A percentile compares a stretch with the other conserved stretches of the same genome.
phyloP scores from a whole-genome alignment of 371 early-diverging fungal genomes.

The Sporodiniella umbellata region DNA sequence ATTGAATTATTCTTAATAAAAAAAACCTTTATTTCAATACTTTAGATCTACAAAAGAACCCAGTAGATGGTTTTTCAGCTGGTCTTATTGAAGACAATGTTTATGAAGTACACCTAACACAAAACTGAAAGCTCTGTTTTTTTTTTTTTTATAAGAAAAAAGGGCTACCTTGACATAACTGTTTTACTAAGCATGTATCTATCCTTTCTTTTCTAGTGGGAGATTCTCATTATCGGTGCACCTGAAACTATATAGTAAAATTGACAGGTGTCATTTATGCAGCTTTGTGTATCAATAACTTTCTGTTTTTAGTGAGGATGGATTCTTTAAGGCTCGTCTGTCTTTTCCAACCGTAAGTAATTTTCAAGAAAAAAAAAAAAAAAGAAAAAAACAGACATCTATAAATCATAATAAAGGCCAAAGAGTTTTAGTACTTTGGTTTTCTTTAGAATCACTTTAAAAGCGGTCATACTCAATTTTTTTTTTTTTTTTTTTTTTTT shows the following conservation, averaged over 20 bases:
- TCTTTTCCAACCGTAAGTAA: slow-evolving; percentile 68
- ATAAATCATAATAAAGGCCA: too few relatives aligned
- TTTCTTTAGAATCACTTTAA: too few relatives aligned
- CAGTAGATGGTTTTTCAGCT: slow-evolving; percentile 82
- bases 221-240: slow-evolving; percentile 88
- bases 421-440: too few relatives aligned
- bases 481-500: too few relatives aligned
- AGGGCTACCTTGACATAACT: too few relatives aligned
- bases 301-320: slow-evolving; percentile 64
- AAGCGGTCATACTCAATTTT: too few relatives aligned
- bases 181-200: too few relatives aligned
- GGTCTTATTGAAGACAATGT: slow-evolving; percentile 71
- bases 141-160: slow-evolving; percentile 1
- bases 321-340: slow-evolving; percentile 86
- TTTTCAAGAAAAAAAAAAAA: neutral
- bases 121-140: neutral
- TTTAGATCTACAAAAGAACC: slow-evolving; percentile 63
- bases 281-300: slow-evolving; percentile 3
- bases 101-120: slow-evolving; percentile 53
- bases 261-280: slow-evolving; percentile 11
- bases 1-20: too few relatives aligned
- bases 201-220: slow-evolving; percentile 59
- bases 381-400: slow-evolving; percentile 8
- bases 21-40: too few relatives aligned
- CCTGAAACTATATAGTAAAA: slow-evolving; percentile 82